phyloP scores from a whole-genome alignment of 1,284 basidiomycete species.

The Nidula niveotomentosa region DNA sequence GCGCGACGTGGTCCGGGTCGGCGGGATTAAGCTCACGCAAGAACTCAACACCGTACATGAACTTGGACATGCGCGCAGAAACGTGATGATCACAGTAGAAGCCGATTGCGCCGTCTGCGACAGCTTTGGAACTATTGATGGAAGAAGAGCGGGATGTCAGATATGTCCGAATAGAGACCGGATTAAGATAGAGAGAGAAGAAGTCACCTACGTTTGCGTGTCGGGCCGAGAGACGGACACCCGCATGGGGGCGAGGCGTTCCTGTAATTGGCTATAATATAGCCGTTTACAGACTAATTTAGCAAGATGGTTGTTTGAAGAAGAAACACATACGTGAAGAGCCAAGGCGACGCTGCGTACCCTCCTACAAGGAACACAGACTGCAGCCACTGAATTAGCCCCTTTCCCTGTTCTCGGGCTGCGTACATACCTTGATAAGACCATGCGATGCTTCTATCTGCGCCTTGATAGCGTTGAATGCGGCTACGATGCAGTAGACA shows the following conservation, averaged over 20 bases:
- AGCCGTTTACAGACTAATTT: no score
- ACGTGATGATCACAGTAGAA: constrained; percentile 84
- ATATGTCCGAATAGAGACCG: background rate
- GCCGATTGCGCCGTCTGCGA: constrained; percentile 77
- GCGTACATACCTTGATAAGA: constrained; percentile 51
- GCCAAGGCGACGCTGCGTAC: constrained; percentile 77
- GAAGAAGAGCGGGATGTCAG: constrained; percentile 1
- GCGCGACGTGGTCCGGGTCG: constrained; percentile 63
- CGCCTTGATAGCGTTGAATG: constrained; percentile 63
- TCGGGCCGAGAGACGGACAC: constrained; percentile 73
- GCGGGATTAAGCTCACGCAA: constrained; percentile 63
- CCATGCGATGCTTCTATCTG: constrained; percentile 69
- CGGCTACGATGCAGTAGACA: constrained; percentile 35
- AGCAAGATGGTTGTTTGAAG: background rate
- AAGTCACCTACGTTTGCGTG: constrained; percentile 60
- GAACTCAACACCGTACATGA: constrained; percentile 80
- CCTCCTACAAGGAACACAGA: constrained; percentile 80
- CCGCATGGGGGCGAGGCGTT: constrained; percentile 51
- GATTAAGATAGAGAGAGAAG: background rate
- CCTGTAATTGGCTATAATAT: constrained; percentile 55
- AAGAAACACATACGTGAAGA: constrained; percentile 42
- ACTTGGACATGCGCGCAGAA: constrained; percentile 72
- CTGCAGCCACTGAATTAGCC: constrained; percentile 17
- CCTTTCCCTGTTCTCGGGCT: no score
- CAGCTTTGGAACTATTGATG: constrained; percentile 65